phyloP scores from a whole-genome alignment of 805 yeast species.

The Saccharomyces cerevisiae region DNA sequence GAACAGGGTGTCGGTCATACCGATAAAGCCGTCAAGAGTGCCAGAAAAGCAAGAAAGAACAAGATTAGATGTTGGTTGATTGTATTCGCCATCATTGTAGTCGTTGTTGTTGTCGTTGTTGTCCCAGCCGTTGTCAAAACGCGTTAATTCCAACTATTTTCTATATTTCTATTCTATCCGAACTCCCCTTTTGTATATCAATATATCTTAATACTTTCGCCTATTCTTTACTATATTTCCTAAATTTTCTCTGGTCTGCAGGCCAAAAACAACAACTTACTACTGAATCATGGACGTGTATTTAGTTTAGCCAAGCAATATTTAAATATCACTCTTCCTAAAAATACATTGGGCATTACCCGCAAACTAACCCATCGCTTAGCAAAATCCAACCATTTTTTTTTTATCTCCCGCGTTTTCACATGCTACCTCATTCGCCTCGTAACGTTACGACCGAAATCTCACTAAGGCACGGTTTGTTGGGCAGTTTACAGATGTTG shows the following conservation, averaged over 20 bases:
- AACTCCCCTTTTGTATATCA: background rate
- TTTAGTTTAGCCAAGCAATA: background rate
- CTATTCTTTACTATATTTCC: background rate
- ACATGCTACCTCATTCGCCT: background rate
- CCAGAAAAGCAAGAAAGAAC: constrained; percentile 85
- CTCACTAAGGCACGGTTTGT: background rate
- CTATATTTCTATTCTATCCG: constrained; percentile 1
- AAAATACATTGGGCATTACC: background rate
- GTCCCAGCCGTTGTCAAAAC: constrained; percentile 35
- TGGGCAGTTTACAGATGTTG: background rate
- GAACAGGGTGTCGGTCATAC: constrained; percentile 94
- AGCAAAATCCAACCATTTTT: background rate
- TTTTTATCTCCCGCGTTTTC: background rate
- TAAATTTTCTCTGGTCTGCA: background rate
- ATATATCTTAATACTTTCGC: background rate
- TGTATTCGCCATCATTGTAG: constrained; percentile 46
- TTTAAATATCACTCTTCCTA: background rate
- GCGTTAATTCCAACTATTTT: constrained; percentile 2
- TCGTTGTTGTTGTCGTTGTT: constrained; percentile 63
- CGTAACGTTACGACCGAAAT: background rate
- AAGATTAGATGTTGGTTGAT: constrained; percentile 78
- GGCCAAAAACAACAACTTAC: background rate
- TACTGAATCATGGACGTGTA: background rate
- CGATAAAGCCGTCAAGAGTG: constrained; percentile 78
- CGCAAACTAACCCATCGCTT: background rate